Conservation (phyloP, 1,284 basidiomycete genomes). For the Jaminaea rosea region DNA sequence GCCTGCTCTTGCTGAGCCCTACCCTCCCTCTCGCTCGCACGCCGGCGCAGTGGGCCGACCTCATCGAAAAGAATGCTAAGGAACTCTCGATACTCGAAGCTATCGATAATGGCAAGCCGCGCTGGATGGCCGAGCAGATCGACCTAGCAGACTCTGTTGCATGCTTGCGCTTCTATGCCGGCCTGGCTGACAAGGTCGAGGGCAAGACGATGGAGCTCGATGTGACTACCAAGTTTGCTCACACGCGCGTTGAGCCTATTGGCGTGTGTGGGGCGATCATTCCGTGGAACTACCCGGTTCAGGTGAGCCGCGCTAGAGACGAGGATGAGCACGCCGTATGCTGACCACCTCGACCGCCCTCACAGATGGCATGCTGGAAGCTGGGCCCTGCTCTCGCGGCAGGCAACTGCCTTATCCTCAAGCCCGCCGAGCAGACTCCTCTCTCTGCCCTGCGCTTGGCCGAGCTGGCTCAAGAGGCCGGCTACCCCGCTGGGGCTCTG, state of each 20-base stretch:
- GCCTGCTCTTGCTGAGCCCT: no score
- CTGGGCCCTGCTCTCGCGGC: conserved; percentile 24
- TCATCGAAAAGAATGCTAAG: conserved; percentile 15
- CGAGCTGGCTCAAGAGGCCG: conserved; percentile 18
- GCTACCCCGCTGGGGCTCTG: conserved; percentile 34
- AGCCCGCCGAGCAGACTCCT: conserved; percentile 26
- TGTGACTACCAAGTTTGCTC: conserved; percentile 4
- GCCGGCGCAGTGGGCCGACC: conserved; percentile 9
- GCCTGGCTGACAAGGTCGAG: conserved; percentile 8
- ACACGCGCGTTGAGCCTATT: conserved; percentile 6
- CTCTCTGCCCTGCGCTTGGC: conserved; percentile 17
- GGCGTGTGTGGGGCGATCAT: conserved; percentile 9
- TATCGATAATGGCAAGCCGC: conserved; percentile 17
- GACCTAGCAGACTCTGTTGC: conserved; percentile 7
- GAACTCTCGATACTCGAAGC: conserved; percentile 13
- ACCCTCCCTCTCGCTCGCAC: no score
- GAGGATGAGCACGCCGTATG: not conserved
- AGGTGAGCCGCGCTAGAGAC: not conserved
- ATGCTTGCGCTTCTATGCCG: conserved; percentile 9
- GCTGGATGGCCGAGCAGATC: conserved; percentile 12
- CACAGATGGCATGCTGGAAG: conserved; percentile 19
- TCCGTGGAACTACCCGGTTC: conserved; percentile 22
- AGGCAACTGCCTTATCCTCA: conserved; percentile 24
- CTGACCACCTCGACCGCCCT: not conserved
- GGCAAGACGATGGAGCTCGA: conserved; percentile 9